Base-by-base conservation (phyloP, 2,329 filamentous ascomycete genomes). In the Penicillium griseofulvum region DNA sequence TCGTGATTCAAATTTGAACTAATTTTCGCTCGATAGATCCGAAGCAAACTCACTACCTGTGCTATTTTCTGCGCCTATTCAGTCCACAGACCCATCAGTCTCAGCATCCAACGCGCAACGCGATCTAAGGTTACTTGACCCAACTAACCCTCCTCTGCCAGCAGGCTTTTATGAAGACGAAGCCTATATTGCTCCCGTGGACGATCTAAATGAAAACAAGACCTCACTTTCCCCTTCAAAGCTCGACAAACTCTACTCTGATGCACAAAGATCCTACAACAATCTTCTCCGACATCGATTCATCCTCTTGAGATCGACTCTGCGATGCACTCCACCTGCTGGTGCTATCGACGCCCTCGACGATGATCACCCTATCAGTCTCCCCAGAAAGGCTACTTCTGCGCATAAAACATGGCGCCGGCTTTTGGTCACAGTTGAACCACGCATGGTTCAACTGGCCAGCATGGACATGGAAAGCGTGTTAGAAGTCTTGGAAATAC, bases 41-140 rank as follows among this genome's bases (percentile, higher is more conserved):
- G 86, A 95, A 82, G 90, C 90, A n/a, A 84, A 79, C 57, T 75
- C 79, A 10, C 87, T 95, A 33, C 90, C 90, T 1, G 82, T 87
- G 61, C 76, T 94, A 11, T 81, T 94, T 49, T 82, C 85, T 43
- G 88, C 87, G 0, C 80, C 84, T 5, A 82, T 79, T 60, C 71
- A 68, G 14, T 63, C 69, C 39, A 66, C 37, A 37, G 34, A 22
- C 9, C 11, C 16, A 10, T 29, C 22, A 28, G 34, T 22, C 4
- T 1, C 19, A 11, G n/a, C 28, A 19, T 28, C 43, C 17, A 37
- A 44, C 4, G 37, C 12, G 1, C 41, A 46, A 4, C 19, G 10
- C 16, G 43, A 52, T 17, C 42, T 46, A 11, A 33, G 39, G 26
- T n/a, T 39, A 19, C n/a, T 41, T n/a, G 36, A 65, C 66, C 77